A percentile compares a stretch with the other conserved stretches of the same genome.
Evolutionary conservation across 2,329 filamentous ascomycete species (phyloP).

Genomic region (Phyllosticta citriasiana): DNA sequence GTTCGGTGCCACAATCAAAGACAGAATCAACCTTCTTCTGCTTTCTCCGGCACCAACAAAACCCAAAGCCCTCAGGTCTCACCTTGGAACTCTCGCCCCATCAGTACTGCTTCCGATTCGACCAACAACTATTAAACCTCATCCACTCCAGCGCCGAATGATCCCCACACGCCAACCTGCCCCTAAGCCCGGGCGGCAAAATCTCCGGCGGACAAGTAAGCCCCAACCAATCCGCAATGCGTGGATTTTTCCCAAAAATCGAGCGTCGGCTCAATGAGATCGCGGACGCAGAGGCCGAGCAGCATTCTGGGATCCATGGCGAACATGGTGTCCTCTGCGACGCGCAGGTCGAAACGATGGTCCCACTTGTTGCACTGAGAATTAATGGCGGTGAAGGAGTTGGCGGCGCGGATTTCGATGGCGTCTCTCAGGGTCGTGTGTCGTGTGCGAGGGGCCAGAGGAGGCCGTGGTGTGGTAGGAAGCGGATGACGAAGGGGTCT

Average conservation of each 20-base stretch:
- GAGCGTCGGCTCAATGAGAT: neutral
- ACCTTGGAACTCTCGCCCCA: neutral
- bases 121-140: neutral
- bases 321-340: neutral
- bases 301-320: neutral
- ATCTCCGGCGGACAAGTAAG: neutral
- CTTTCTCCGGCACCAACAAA: neutral
- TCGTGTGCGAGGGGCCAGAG: neutral
- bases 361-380: neutral
- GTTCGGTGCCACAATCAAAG: no score
- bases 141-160: neutral
- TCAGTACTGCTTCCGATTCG: neutral
- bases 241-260: neutral
- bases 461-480: neutral
- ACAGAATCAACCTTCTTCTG: no score
- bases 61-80: neutral
- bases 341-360: neutral
- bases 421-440: neutral
- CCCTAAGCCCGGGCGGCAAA: neutral
- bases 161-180: neutral
- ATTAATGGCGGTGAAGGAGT: slow-evolving; percentile 3
- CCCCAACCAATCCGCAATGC: neutral
- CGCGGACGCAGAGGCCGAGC: neutral
- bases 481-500: neutral
- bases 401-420: slow-evolving; percentile 1